Evolutionary conservation across 2,329 filamentous ascomycete genomes (phyloP).

Genomic region (Blastomyces gilchristii): DNA sequence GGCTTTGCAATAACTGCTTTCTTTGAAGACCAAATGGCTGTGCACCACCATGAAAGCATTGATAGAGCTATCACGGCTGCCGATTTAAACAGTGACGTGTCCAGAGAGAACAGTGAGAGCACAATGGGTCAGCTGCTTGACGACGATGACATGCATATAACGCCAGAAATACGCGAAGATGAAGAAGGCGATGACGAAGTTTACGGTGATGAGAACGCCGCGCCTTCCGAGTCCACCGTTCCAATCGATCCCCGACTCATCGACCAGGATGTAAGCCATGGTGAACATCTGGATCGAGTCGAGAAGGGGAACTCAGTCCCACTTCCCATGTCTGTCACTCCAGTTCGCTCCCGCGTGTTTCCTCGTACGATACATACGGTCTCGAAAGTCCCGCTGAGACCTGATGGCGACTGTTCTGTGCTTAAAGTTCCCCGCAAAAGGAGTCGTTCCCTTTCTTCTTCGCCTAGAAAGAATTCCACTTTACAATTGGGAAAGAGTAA

Average conservation of each 20-base stretch:
- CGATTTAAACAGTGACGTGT: conserved; percentile 22
- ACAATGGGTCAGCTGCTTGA: conserved; percentile 5
- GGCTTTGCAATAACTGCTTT: conserved; percentile 37
- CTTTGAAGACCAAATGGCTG: conserved; percentile 54
- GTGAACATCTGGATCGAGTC: conserved; percentile 17
- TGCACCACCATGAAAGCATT: conserved; percentile 29
- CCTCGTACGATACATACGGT: conserved; percentile 57
- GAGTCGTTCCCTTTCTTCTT: conserved; percentile 44
- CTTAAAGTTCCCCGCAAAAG: conserved; percentile 38
- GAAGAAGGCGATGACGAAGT: conserved; percentile 37
- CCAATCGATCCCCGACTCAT: conserved; percentile 15
- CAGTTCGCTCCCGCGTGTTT: conserved; percentile 40
- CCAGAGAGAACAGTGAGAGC: conserved; percentile 20
- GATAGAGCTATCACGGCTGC: conserved; percentile 26
- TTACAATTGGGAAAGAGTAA: conserved; percentile 22
- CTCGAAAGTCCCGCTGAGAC: conserved; percentile 65
- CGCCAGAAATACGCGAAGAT: conserved; percentile 10
- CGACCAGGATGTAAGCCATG: conserved; percentile 18
- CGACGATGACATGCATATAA: conserved; percentile 12
- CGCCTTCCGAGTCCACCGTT: conserved; percentile 16
- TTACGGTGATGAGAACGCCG: conserved; percentile 56
- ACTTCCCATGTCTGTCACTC: conserved; percentile 43
- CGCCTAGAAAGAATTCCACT: conserved; percentile 26
- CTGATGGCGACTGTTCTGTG: conserved; percentile 46
- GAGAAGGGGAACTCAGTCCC: conserved; percentile 15